phyloP scores from a whole-genome alignment of 352 stramenopile genomes.

The Phytophthora nicotianae region DNA sequence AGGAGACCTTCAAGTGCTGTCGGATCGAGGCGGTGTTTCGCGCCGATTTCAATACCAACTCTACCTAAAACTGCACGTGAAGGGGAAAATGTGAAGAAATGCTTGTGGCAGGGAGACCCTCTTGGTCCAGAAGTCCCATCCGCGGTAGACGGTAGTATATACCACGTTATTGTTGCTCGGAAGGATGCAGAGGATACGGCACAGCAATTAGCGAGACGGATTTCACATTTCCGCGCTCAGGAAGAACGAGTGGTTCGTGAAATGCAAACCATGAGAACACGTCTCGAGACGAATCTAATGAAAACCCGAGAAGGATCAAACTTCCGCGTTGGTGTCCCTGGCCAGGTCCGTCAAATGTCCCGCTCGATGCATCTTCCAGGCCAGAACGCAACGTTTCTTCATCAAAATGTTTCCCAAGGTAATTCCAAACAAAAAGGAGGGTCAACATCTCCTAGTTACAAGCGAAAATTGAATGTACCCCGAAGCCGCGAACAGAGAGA shows the following conservation, averaged over 20 bases:
- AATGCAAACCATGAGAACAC: constrained; percentile 52
- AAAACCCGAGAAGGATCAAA: constrained; percentile 4
- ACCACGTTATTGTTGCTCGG: constrained; percentile 48
- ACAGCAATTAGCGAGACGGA: constrained; percentile 51
- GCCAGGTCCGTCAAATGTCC: background rate
- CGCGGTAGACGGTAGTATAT: constrained; percentile 34
- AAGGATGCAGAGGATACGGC: constrained; percentile 60
- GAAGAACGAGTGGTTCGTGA: constrained; percentile 62
- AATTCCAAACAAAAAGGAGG: constrained; percentile 1
- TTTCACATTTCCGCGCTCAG: constrained; percentile 56
- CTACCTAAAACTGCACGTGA: constrained; percentile 4
- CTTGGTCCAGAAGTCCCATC: background rate
- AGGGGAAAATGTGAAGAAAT: background rate
- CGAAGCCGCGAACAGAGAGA: constrained; percentile 56
- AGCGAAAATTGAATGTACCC: constrained; percentile 23
- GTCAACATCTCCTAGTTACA: constrained; percentile 3
- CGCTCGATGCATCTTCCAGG: constrained; percentile 6
- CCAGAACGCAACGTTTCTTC: background rate
- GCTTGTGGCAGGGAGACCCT: constrained; percentile 5
- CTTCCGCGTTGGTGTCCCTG: background rate
- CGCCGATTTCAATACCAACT: background rate
- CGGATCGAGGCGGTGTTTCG: constrained; percentile 14
- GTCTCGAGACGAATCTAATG: constrained; percentile 33
- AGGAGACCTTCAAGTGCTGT: constrained; percentile 30
- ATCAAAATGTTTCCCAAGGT: background rate